Conservation (phyloP, 768 basidiomycete species). For the Polyporus arcularius region DNA sequence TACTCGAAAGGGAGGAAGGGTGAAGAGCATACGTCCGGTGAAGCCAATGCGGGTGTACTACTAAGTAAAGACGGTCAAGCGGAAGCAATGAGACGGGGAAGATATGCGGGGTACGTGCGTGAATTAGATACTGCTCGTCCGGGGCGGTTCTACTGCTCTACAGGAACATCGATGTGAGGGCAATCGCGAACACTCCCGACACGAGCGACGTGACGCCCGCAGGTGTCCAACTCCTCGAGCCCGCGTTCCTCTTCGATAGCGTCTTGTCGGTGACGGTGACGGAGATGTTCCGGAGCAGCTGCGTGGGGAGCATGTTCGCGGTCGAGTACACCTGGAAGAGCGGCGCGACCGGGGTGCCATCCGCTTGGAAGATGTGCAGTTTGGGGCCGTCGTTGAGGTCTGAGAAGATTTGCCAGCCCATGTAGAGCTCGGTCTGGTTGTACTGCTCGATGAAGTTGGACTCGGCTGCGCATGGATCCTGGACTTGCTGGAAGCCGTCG, state of each 20-base stretch:
- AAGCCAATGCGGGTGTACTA: neutral
- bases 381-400: conserved; percentile 65
- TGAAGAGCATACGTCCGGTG: neutral
- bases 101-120: neutral
- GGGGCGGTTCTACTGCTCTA: neutral
- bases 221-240: conserved; percentile 14
- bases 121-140: neutral
- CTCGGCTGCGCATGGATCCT: conserved; percentile 87
- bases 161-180: conserved; percentile 12
- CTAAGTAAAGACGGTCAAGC: neutral
- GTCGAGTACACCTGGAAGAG: conserved; percentile 63
- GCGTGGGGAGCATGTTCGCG: conserved; percentile 87
- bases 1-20: neutral
- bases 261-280: conserved; percentile 20
- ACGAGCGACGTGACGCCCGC: conserved; percentile 5
- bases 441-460: conserved; percentile 88
- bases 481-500: conserved; percentile 94
- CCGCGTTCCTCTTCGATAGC: conserved; percentile 7
- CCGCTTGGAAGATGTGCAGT: conserved; percentile 76
- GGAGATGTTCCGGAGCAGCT: conserved; percentile 57
- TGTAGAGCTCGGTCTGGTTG: conserved; percentile 71
- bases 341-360: conserved; percentile 77
- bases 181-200: conserved; percentile 11
- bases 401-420: conserved; percentile 68
- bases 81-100: neutral